Evolutionary conservation across 1,284 basidiomycete species (phyloP).

Genomic region (Abortiporus biennis): DNA sequence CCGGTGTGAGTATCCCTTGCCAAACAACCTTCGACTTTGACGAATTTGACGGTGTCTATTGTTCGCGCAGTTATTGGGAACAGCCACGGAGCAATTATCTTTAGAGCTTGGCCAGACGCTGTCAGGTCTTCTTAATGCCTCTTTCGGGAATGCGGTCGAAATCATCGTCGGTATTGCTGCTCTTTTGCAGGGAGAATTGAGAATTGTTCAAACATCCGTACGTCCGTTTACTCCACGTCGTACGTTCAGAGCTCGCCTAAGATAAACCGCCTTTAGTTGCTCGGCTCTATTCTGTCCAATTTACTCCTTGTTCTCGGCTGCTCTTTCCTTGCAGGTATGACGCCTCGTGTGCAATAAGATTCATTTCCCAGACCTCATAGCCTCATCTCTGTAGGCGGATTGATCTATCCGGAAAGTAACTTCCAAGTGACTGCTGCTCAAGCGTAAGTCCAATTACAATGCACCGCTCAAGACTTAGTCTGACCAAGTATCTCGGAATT

Average conservation of each 20-base stretch:
- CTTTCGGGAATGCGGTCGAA: slow-evolving; percentile 77
- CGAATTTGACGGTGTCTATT: not conserved
- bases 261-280: slow-evolving; percentile 63
- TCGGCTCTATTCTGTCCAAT: slow-evolving; percentile 86
- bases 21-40: too few species aligned
- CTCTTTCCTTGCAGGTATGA: slow-evolving; percentile 73
- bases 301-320: slow-evolving; percentile 84
- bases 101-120: slow-evolving; percentile 76
- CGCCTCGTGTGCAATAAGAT: not conserved
- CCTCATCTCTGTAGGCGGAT: slow-evolving; percentile 43
- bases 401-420: slow-evolving; percentile 57
- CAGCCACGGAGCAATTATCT: slow-evolving; percentile 85
- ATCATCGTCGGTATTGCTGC: slow-evolving; percentile 88
- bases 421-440: slow-evolving; percentile 86
- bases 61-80: slow-evolving; percentile 54
- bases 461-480: slow-evolving; percentile 8
- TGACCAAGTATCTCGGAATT: not conserved
- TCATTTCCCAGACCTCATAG: slow-evolving; percentile 4
- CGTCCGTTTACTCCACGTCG: slow-evolving; percentile 21
- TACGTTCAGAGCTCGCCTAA: too few species aligned
- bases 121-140: slow-evolving; percentile 83
- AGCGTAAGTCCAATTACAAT: slow-evolving; percentile 46
- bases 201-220: slow-evolving; percentile 85
- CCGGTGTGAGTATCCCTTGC: slow-evolving; percentile 59
- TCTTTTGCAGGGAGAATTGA: slow-evolving; percentile 72